Percentiles rank a stretch among this genome's conserved stretches.
Conservation (phyloP, 805 yeast genomes). For the Saccharomycopsis malanga region DNA sequence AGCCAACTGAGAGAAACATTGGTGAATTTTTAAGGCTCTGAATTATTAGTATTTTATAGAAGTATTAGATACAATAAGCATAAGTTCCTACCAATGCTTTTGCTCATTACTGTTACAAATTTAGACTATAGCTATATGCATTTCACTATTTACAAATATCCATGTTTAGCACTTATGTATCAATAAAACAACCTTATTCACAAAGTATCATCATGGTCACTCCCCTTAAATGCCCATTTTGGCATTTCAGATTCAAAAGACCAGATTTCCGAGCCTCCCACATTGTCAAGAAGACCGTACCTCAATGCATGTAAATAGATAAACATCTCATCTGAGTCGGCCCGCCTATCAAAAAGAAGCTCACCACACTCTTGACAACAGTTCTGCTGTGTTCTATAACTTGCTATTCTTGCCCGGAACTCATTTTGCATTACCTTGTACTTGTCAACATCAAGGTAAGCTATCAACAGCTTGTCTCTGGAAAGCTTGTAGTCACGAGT, state of each 20-base stretch:
- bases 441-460: background rate
- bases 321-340: slow-evolving; percentile 26
- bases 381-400: slow-evolving; percentile 8
- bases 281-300: slow-evolving; percentile 25
- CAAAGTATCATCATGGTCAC: too few relatives aligned
- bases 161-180: too few relatives aligned
- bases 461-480: background rate
- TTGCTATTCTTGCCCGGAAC: background rate
- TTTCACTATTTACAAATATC: too few relatives aligned
- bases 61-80: too few relatives aligned
- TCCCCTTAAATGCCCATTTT: slow-evolving; percentile 39
- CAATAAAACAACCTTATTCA: too few relatives aligned
- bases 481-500: slow-evolving; percentile 2
- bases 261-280: slow-evolving; percentile 27
- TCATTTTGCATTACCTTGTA: slow-evolving; percentile 1
- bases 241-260: slow-evolving; percentile 40
- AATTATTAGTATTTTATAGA: background rate
- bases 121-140: background rate
- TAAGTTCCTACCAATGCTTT: too few relatives aligned
- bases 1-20: slow-evolving; percentile 27
- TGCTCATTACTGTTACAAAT: background rate
- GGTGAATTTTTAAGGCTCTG: slow-evolving; percentile 21
- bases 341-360: slow-evolving; percentile 27
- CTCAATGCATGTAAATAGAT: slow-evolving; percentile 44
- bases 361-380: slow-evolving; percentile 33